phyloP scores from a whole-genome alignment of 352 stramenopile species.

The Pythium folliculosum region DNA sequence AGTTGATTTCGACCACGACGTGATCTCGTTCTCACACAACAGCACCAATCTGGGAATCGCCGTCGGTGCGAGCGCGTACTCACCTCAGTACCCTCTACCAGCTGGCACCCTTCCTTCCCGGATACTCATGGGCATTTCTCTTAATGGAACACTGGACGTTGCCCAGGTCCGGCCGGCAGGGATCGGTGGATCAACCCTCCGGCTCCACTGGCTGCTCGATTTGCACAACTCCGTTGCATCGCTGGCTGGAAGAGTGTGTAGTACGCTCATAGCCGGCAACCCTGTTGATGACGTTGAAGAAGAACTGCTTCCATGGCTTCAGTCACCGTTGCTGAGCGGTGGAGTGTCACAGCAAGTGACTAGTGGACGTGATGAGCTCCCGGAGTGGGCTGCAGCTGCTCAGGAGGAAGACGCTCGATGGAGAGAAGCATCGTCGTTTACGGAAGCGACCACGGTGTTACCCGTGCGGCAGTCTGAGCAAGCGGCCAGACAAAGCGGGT shows the following conservation, averaged over 20 bases:
- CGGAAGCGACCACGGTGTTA: background rate
- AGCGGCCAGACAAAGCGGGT: constrained; percentile 13
- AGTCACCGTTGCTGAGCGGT: constrained; percentile 79
- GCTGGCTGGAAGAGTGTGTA: constrained; percentile 62
- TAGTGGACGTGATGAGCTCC: constrained; percentile 24
- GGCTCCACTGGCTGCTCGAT: constrained; percentile 84
- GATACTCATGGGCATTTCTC: constrained; percentile 52
- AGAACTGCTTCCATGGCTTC: constrained; percentile 80
- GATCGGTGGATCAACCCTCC: constrained; percentile 74
- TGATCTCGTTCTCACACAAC: constrained; percentile 76
- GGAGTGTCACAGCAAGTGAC: constrained; percentile 38
- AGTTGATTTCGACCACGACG: constrained; percentile 78
- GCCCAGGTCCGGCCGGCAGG: constrained; percentile 72
- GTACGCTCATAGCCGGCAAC: constrained; percentile 75
- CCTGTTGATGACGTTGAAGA: constrained; percentile 80
- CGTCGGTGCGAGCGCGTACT: constrained; percentile 45
- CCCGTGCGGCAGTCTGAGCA: constrained; percentile 18
- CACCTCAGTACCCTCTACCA: background rate
- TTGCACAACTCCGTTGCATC: constrained; percentile 76
- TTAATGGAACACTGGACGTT: constrained; percentile 74
- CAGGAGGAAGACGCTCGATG: constrained; percentile 25
- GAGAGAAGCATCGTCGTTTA: constrained; percentile 13
- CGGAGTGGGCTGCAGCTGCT: constrained; percentile 25
- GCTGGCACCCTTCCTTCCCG: constrained; percentile 29
- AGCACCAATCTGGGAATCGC: constrained; percentile 57